Evolutionary conservation across 495 filamentous ascomycete species (phyloP).

Genomic region (Talaromyces trachyspermus): DNA sequence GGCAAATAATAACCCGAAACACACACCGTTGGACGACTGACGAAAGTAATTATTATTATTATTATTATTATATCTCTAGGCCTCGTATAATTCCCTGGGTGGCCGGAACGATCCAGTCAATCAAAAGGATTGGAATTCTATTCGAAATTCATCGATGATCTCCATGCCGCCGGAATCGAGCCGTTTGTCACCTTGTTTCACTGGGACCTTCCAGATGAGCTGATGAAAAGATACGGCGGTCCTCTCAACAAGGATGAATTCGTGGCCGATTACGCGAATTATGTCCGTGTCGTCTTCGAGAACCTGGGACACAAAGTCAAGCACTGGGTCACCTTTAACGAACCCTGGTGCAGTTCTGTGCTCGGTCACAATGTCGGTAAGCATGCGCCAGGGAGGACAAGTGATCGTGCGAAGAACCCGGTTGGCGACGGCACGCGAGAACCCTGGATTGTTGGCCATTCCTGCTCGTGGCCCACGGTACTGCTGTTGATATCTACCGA

Average conservation of each 20-base stretch:
- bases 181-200: slow-evolving; percentile 48
- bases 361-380: slow-evolving; percentile 45
- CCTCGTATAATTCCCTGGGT: slow-evolving; percentile 58
- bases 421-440: slow-evolving; percentile 43
- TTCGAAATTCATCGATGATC: slow-evolving; percentile 39
- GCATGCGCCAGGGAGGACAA: slow-evolving; percentile 45
- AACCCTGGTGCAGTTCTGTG: slow-evolving; percentile 46
- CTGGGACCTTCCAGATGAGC: slow-evolving; percentile 47
- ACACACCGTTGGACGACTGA: background rate
- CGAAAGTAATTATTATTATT: background rate
- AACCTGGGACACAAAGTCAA: slow-evolving; percentile 42
- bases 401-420: slow-evolving; percentile 38
- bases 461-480: slow-evolving; percentile 42
- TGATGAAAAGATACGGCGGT: slow-evolving; percentile 45
- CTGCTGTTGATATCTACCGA: slow-evolving; percentile 45
- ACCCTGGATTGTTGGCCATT: slow-evolving; percentile 46
- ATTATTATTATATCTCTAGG: too few relatives aligned
- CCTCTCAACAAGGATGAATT: slow-evolving; percentile 46
- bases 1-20: background rate
- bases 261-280: slow-evolving; percentile 43
- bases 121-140: slow-evolving; percentile 43
- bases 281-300: slow-evolving; percentile 40
- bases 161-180: slow-evolving; percentile 41
- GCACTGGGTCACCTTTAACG: slow-evolving; percentile 51
- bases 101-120: slow-evolving; percentile 41